A percentile compares a stretch with the other conserved stretches of the same genome.
Evolutionary conservation across 2,329 filamentous ascomycete species (phyloP).

Genomic region (Rugonectria rugulosa): DNA sequence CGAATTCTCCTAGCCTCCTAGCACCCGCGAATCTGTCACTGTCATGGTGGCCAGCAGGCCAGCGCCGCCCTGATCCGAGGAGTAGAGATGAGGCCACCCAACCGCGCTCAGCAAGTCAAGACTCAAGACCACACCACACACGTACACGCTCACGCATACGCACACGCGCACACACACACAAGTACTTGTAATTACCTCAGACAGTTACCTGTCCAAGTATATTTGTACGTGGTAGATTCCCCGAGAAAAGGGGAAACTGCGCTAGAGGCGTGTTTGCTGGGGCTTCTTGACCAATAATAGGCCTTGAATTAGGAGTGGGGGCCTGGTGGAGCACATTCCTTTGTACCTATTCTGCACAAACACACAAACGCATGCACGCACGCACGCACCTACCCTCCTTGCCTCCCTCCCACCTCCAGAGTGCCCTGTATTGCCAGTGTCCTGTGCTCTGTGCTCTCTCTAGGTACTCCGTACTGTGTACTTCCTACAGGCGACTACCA

Average conservation of each 20-base stretch:
- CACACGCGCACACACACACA: constrained; percentile 33
- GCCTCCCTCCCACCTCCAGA: too few species aligned
- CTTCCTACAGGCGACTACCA: too few species aligned
- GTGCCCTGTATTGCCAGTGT: too few species aligned
- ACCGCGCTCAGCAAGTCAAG: too few species aligned
- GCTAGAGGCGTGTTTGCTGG: constrained; percentile 30
- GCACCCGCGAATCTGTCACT: background rate
- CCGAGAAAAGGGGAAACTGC: constrained; percentile 36
- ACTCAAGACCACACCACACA: too few species aligned
- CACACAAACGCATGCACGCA: too few species aligned
- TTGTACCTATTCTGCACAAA: constrained; percentile 5
- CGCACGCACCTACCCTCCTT: too few species aligned
- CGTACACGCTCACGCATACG: too few species aligned
- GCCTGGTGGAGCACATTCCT: constrained; percentile 6
- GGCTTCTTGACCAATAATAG: constrained; percentile 20
- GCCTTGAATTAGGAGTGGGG: constrained; percentile 4
- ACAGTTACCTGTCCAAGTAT: too few species aligned
- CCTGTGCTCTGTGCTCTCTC: too few species aligned
- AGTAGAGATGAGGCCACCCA: constrained; percentile 19
- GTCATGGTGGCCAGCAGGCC: background rate
- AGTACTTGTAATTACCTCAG: constrained; percentile 46
- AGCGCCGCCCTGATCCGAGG: constrained; percentile 4
- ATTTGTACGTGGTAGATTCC: too few species aligned
- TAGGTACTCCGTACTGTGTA: constrained; percentile 8
- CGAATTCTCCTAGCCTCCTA: too few species aligned